phyloP scores from a whole-genome alignment of 495 filamentous ascomycete genomes.

The Annulohypoxylon maeteangense region DNA sequence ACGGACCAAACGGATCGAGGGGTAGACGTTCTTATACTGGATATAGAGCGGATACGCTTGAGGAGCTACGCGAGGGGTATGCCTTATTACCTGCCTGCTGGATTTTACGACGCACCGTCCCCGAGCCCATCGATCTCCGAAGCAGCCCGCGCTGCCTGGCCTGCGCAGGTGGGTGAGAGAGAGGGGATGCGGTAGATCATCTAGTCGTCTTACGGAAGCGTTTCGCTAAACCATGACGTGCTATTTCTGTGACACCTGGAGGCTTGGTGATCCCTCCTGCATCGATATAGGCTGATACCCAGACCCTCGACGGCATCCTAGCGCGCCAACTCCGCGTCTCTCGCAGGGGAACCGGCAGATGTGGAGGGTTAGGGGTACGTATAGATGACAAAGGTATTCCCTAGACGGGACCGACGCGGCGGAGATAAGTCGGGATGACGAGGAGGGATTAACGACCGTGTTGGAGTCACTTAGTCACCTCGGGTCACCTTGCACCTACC shows the following conservation, averaged over 20 bases:
- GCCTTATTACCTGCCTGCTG: not conserved
- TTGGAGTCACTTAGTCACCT: constrained; percentile 16
- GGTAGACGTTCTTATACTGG: constrained; percentile 2
- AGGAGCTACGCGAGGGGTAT: constrained; percentile 2
- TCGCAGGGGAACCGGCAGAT: constrained; percentile 31
- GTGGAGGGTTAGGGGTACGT: too few species aligned
- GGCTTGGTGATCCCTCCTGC: not conserved
- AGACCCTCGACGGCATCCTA: constrained; percentile 6
- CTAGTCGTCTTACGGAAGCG: constrained; percentile 15
- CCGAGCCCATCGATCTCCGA: constrained; percentile 18
- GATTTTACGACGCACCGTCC: not conserved
- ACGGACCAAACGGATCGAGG: constrained; percentile 1
- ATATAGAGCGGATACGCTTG: not conserved
- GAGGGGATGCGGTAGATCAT: constrained; percentile 38
- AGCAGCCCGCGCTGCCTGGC: constrained; percentile 5
- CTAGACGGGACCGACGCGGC: not conserved
- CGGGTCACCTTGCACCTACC: constrained; percentile 19
- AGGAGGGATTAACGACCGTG: not conserved
- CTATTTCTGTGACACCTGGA: constrained; percentile 5
- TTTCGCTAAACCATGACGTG: constrained; percentile 33
- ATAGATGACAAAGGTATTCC: not conserved
- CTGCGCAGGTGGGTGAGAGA: constrained; percentile 19
- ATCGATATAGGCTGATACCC: constrained; percentile 35
- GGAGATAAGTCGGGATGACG: constrained; percentile 35
- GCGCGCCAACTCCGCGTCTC: constrained; percentile 11